These are phyloP conservation scores for Aspergillus nanangensis DNA, from an alignment of 495 filamentous ascomycete genomes.

Conservation along the genomic window DNA sequence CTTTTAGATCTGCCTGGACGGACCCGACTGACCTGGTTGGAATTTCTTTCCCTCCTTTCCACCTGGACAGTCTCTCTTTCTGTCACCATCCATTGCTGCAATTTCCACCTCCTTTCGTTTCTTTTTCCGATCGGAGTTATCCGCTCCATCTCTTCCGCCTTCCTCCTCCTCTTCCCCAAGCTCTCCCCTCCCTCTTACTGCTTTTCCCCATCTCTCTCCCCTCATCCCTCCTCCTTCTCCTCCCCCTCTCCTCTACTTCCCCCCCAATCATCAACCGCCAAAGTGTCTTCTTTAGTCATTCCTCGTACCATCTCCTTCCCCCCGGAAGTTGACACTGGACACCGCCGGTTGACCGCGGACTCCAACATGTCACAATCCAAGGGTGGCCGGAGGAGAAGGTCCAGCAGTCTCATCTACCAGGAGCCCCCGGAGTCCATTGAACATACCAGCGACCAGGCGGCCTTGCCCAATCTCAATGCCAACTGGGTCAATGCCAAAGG, in stretches of 20 bases:
- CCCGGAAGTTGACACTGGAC: conserved; percentile 63
- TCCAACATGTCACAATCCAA: conserved; percentile 57
- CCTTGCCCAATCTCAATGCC: conserved; percentile 91
- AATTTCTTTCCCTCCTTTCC: conserved; percentile 1
- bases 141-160: background rate
- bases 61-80: background rate
- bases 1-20: background rate
- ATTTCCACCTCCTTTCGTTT: too few relatives aligned
- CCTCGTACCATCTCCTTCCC: conserved; percentile 78
- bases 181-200: background rate
- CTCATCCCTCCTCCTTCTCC: conserved; percentile 2
- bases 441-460: conserved; percentile 92
- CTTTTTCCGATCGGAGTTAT: background rate
- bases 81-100: too few relatives aligned
- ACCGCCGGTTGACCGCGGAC: conserved; percentile 46
- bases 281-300: conserved; percentile 77
- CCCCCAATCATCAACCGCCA: conserved; percentile 54
- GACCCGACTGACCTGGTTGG: too few relatives aligned
- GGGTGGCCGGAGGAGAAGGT: conserved; percentile 74
- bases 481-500: conserved; percentile 99
- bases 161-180: background rate
- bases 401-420: conserved; percentile 94
- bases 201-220: background rate
- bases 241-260: conserved; percentile 18
- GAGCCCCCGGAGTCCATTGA: conserved; percentile 92